Base-by-base conservation (phyloP, 352 stramenopile species). In the Blastocystis sp. region DNA sequence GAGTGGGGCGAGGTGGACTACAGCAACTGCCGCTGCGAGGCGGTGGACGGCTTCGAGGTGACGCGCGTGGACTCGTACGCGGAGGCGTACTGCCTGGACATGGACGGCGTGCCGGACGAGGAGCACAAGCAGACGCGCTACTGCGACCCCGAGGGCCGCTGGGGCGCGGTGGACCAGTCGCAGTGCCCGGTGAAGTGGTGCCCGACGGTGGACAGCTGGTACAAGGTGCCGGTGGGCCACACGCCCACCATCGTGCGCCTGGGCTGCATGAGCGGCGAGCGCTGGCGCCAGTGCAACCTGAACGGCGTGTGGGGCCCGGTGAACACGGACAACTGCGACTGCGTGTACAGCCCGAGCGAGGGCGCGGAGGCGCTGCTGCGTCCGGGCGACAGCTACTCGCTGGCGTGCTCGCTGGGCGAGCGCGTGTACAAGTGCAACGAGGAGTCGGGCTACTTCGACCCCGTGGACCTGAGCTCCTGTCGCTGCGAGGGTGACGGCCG, bases 301-400 rank as follows among this genome's bases (percentile, higher is more conserved):
- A 77, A 87, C n/a, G 77, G 77, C 23, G 11, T 40, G 65, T 87
- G 77, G 77, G 65, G 77, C 7, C 62, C 77, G 5, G 65, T 87
- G 62, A 59, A 74, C 52, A 64, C 19, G 23, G 38, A 62, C 21
- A 76, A 87, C 45, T 87, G 77, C 53, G 23, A 60, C 38, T 87
- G 77, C 53, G 40, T 77, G 52, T 81, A 81, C 34, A 59, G 10
- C 17, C 14, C n/a, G 52, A 59, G 61, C 23, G 62, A 74, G n/a
- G 43, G 43, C 2, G 9, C 28, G 7, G 43, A 78, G n/a, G 52
- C 4, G 21, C n/a, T 77, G 62, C 62, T 87, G 21, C 38, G 19
- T 62, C 62, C 65, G 19, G 77, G 77, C 3, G 59, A 71, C 28
- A 87, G 62, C 53, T 87, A 87, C 65, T n/a, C 34, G 21, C 23